Evolutionary conservation across 345 rosid species (phyloP), one percentile per base, ranked within the genome.

Genomic region (Stellera chamaejasme): DNA sequence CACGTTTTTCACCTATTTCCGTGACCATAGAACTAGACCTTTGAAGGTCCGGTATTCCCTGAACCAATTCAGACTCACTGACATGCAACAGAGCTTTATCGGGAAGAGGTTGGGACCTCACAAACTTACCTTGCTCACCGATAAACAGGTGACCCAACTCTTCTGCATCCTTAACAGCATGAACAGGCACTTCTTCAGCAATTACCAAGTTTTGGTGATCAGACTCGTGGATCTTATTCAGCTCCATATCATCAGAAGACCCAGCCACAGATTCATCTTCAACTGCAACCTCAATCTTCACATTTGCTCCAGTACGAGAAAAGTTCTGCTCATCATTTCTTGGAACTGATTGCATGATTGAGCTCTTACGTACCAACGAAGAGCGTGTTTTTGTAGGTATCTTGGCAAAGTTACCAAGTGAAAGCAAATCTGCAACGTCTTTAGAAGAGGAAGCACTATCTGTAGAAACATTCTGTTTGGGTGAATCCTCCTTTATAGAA

Each of bases 381-480:
- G 99, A 84, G 46, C 97, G 96, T 3, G 70, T 85, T 76, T 71
- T 93, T 12, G 95, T 93, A 48, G 96, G 94, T 56, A 93, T 77
- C 67, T 93, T 93, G 57, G 75, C 76, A 55, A 93, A 83, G 59
- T 80, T 93, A 71, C 99, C 81, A 32, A 83, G 69, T 25, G 78
- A 60, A 23, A 80, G 77, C 67, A 93, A 79, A 78, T 78, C 88
- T 72, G 76, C 48, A 52, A 54, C 68, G 57, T 62, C 72, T 66
- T 80, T 76, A 62, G 69, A 61, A 4, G 61, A 73, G 48, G 71
- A 27, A 52, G 77, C 77, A 54, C 55, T 74, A 54, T 63, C 79
- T 39, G 45, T 56, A 28, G 60, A 27, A 52, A 53, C 54, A 32
- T 60, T 69, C 61, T 69, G 62, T 59, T 27, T 55, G 13, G 67